Base-by-base conservation (phyloP, 192 early-diverging fungal genomes). In the Backusella parvicylindrica region DNA sequence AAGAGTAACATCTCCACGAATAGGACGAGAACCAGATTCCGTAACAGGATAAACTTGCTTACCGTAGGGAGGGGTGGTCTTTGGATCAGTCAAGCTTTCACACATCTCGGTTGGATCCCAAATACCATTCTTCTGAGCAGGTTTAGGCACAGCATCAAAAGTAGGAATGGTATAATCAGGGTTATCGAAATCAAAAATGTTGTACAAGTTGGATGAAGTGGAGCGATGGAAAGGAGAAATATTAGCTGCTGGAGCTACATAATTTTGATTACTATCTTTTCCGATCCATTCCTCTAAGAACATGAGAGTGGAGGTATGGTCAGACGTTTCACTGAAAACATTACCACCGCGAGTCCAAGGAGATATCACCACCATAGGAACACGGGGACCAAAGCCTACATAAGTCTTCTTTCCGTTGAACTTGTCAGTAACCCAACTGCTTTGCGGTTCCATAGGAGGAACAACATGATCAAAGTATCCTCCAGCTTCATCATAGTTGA, bases 401-500 rank as follows among this genome's bases (percentile, higher is more conserved):
- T 47, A 53, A 60, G 33, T 47, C 9, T 49, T 64, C 1, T 53
- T 53, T 15, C 56, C 60, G 16, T 33, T 72, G 31, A 40, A 71
- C 33, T 71, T 71, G 47, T 77, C 76, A 2, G 30, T 65, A 9
- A 77, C 76, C 35, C 43, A 77, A 11, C 60, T 36, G 31, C 50
- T 68, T 11, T 18, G 8, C 13, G 76, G 76, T 26, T 43, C 49
- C 41, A 53, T 40, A 21, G 64, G 64, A 37, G 76, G 76, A 8
- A 73, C 35, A 40, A 77, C 76, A 64, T 77, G 76, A 35, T 77
- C 76, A 36, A 15, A 65, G 43, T 41, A 76, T 67, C 76, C 76
- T 50, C 76, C 76, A 30, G 64, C 50, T 69, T 77, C 76, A 41
- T 77, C 76, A 60, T 77, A 77, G 36, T 77, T 77, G 63, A 77